Conservation (phyloP, 2,329 filamentous ascomycete genomes). For the Verticillium nonalfalfae region DNA sequence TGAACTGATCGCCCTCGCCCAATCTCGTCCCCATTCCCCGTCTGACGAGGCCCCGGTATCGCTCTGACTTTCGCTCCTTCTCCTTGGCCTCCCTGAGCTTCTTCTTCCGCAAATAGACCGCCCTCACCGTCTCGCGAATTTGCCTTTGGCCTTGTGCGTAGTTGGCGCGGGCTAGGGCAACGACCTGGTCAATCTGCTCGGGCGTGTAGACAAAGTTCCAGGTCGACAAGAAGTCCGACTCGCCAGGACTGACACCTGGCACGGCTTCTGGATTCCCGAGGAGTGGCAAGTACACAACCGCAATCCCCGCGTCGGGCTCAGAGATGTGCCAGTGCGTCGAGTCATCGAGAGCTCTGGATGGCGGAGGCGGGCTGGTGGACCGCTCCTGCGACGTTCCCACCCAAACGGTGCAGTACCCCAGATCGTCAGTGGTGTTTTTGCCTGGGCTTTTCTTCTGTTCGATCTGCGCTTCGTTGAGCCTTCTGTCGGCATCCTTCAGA, state of each 20-base stretch:
- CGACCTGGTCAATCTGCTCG: slow-evolving; percentile 80
- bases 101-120: slow-evolving; percentile 91
- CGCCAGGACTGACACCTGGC: slow-evolving; percentile 74
- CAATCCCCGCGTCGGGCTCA: slow-evolving; percentile 74
- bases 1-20: slow-evolving; percentile 63
- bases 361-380: slow-evolving; percentile 45
- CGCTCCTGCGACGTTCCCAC: slow-evolving; percentile 78
- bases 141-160: slow-evolving; percentile 76
- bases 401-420: slow-evolving; percentile 94
- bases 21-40: slow-evolving; percentile 47
- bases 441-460: slow-evolving; percentile 30
- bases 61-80: slow-evolving; percentile 27
- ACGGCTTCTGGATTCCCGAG: slow-evolving; percentile 70
- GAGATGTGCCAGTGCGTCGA: slow-evolving; percentile 63
- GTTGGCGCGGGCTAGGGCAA: slow-evolving; percentile 77
- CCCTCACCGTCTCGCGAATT: slow-evolving; percentile 71
- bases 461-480: slow-evolving; percentile 53
- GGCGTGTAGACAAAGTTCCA: slow-evolving; percentile 98
- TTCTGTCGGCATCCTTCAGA: slow-evolving; percentile 53
- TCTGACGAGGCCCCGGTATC: slow-evolving; percentile 39
- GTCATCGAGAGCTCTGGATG: slow-evolving; percentile 51
- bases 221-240: slow-evolving; percentile 81
- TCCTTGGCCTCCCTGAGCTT: slow-evolving; percentile 52
- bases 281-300: slow-evolving; percentile 87
- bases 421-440: slow-evolving; percentile 46